Evolutionary conservation across 371 early-diverging fungal genomes (phyloP), one percentile per base, ranked within the genome.

Genomic region (Mucor saturninus): DNA sequence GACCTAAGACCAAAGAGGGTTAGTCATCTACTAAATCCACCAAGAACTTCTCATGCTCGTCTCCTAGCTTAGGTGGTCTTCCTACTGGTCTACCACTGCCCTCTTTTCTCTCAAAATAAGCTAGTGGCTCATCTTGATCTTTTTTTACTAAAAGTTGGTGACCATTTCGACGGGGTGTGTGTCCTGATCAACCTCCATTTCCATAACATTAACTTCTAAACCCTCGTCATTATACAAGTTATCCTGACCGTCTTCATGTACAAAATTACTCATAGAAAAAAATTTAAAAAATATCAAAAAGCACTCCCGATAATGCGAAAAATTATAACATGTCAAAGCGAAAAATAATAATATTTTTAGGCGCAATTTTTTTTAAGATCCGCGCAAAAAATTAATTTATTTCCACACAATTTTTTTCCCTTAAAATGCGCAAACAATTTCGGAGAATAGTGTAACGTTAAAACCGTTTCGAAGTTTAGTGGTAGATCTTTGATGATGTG

Each of bases 21-120:
- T 56, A 49, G 0, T 65, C 65, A 32, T 59, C 65, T 46, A 65
- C 54, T 15, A 56, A 32, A 21, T 65, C 15, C 5, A 65, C 42
- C 2, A 65, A 26, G 13, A 52, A 42, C n/a, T 58, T 48, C 28
- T 59, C 32, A 43, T 64, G 64, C 45, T 56, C 53, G 0, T 51
- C 45, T 29, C 46, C 52, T 13, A 64, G 31, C 14, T 42, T 51
- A 10, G 59, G 32, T 54, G 65, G 54, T 35, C 65, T 43, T n/a
- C 65, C 66, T 39, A 30, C 29, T 28, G 54, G 48, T 54, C 62
- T 31, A 54, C 55, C 62, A 14, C 54, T 61, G 2, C 62, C 62
- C 35, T 45, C 26, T 48, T 61, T 54, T 61, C 54, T 61, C 35
- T 5, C 31, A 10, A 60, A 60, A 38, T 52, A 14, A 2, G n/a